Evolutionary conservation across 108 stramenopile genomes (phyloP), one percentile per base, ranked within the genome.

Genomic region (Skeletonema menzelii): DNA sequence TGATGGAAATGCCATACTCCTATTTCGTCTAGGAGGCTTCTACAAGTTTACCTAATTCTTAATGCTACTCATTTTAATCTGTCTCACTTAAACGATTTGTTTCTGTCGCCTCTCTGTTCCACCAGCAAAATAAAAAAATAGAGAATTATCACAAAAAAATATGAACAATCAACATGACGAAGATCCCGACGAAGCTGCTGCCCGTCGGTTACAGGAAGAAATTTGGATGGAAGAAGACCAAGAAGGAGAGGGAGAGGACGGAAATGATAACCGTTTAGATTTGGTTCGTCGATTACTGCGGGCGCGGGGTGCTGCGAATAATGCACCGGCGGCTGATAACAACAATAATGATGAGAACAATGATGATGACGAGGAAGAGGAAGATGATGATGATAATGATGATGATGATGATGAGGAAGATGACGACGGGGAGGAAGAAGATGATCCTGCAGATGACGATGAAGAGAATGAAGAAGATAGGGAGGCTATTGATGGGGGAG

Each of bases 181-280:
- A 30, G 37, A 73, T 40, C 65, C 57, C 5, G 56, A 71, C 55
- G 80, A 81, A 64, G 70, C 56, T 40, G 76, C 76, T 17, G 80
- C 76, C 14, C 76, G 56, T 32, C 67, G 40, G 15, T 40, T 82
- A 42, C 80, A 82, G 56, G 80, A 53, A 47, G 71, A 67, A 17
- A 67, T 77, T 13, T 77, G 80, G 80, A 55, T 82, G 61, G 74
- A 40, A 47, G 82, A 83, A 31, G 57, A 61, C 8, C 67, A 69
- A 67, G 77, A 59, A 44, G 79, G 70, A 8, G 78, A 70, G 8
- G 69, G 27, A 13, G 73, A 70, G 5, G 79, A 63, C 34, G 72
- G 74, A 20, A 65, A 80, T 24, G 66, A 79, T 35, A 65, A 73
- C 28, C 35, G 46, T 56, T 27, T 34, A 30, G 15, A 26, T 40